phyloP scores from a whole-genome alignment of 2,329 filamentous ascomycete species.

The Pseudogymnoascus sp. region DNA sequence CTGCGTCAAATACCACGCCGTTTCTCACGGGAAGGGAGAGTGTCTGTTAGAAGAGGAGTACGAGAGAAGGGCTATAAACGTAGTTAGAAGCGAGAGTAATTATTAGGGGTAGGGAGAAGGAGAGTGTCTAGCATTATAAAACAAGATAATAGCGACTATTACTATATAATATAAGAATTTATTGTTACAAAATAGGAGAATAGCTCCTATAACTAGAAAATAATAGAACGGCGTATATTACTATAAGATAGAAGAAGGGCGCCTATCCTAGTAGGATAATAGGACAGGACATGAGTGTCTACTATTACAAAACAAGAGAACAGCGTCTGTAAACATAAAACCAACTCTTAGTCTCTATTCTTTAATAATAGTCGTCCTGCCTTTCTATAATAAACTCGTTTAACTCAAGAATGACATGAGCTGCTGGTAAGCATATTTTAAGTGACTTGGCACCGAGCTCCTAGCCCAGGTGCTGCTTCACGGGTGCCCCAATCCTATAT shows the following conservation, averaged over 20 bases:
- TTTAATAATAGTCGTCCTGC: too few species aligned
- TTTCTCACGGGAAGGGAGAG: too few species aligned
- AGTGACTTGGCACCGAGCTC: not conserved
- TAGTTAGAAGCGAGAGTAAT: not conserved
- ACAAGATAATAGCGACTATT: not conserved
- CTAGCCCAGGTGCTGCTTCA: not conserved
- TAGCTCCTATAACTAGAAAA: not conserved
- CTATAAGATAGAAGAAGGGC: not conserved
- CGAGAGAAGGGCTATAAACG: not conserved
- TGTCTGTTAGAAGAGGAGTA: too few species aligned
- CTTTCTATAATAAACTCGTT: not conserved
- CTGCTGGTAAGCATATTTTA: not conserved
- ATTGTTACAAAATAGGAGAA: not conserved
- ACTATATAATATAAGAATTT: not conserved
- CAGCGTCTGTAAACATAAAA: too few species aligned
- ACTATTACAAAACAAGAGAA: too few species aligned
- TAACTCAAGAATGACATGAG: not conserved
- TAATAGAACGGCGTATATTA: too few species aligned
- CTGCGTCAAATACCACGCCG: too few species aligned
- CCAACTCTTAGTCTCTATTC: too few species aligned
- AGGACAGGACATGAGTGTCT: not conserved
- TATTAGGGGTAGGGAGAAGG: not conserved
- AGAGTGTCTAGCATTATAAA: not conserved
- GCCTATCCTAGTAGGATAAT: too few species aligned
- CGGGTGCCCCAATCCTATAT: not conserved